A percentile compares a stretch with the other conserved stretches of the same genome.
Evolutionary conservation across 768 basidiomycete species (phyloP).

Genomic region (Lactarius vividus): DNA sequence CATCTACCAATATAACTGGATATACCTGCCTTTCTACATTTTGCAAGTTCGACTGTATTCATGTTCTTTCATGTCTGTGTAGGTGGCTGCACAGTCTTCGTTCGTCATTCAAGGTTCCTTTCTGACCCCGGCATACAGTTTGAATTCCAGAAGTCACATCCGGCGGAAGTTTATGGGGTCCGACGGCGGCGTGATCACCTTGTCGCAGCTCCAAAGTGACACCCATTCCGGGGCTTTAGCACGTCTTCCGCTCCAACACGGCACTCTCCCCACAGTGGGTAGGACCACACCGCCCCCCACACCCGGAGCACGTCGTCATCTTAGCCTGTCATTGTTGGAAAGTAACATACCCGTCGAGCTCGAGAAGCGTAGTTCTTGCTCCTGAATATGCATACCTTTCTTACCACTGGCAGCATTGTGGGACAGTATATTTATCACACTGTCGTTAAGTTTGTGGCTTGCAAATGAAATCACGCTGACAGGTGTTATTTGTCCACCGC

Average conservation of each 20-base stretch:
- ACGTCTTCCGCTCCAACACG: background rate
- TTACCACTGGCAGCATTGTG: background rate
- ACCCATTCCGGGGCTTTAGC: background rate
- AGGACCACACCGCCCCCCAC: background rate
- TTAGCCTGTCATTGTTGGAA: background rate
- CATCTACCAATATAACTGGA: background rate
- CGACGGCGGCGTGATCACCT: background rate
- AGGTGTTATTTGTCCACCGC: background rate
- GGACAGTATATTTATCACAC: background rate
- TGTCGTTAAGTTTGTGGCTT: background rate
- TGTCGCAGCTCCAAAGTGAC: background rate
- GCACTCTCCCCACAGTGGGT: background rate
- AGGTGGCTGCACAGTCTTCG: background rate
- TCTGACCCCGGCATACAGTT: background rate
- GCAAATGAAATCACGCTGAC: background rate
- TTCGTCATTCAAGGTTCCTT: background rate
- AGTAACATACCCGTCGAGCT: background rate
- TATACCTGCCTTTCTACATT: constrained; percentile 5
- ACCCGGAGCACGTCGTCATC: background rate
- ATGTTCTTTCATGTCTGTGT: constrained; percentile 5
- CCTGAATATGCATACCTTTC: background rate
- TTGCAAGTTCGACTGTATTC: constrained; percentile 2
- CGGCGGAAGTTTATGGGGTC: constrained; percentile 9
- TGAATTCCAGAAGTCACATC: constrained; percentile 3
- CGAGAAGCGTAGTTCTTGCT: background rate